Base-by-base conservation (phyloP, 192 early-diverging fungal genomes). In the Backusella australiensis region DNA sequence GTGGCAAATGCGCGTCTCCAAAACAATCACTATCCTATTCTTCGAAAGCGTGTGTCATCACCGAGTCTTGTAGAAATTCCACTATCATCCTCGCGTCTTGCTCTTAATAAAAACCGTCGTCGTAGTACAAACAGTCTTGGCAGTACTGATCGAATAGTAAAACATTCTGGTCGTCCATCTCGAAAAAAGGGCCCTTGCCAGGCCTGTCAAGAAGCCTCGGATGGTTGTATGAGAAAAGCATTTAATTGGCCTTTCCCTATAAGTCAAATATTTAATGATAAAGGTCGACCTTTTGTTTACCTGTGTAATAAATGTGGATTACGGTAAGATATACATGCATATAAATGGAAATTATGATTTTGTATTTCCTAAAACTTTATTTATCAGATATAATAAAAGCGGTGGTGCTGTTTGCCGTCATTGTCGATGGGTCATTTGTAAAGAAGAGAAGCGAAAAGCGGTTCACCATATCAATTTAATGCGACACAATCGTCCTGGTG, bases 251-350 rank as follows among this genome's bases (percentile, higher is more conserved):
- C 81, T 21, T 82, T 82, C 29, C 23, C 68, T 41, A 15, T 69
- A 2, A 73, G 14, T 34, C 34, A 71, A 26, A 46, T 56, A 7
- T 72, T 76, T 26, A 59, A 77, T 39, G 75, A 76, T 41, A 78
- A 82, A n/a, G 81, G 81, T 15, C 49, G 59, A 71, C 71, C 67
- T 14, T 82, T 76, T 76, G 81, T 82, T 36, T 76, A 79, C 56
- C 77, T 82, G 9, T 82, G 81, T 53, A 82, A 82, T 52, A 82
- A 82, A 65, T 82, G 81, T 53, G 81, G 81, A 36, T 67, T 82
- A 39, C 36, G 81, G 81, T 82, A 76, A 36, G 71, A 65, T 49
- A 44, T 23, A 42, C 35, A 36, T 34, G 42, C 29, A 75, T 69
- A 69, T 46, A n/a, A 7, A 49, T 49, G 19, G 15, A 49, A 49